Percentiles rank a stretch among this genome's conserved stretches.
Evolutionary conservation across 768 basidiomycete species (phyloP).

Genomic region (Tylopilus sp.): DNA sequence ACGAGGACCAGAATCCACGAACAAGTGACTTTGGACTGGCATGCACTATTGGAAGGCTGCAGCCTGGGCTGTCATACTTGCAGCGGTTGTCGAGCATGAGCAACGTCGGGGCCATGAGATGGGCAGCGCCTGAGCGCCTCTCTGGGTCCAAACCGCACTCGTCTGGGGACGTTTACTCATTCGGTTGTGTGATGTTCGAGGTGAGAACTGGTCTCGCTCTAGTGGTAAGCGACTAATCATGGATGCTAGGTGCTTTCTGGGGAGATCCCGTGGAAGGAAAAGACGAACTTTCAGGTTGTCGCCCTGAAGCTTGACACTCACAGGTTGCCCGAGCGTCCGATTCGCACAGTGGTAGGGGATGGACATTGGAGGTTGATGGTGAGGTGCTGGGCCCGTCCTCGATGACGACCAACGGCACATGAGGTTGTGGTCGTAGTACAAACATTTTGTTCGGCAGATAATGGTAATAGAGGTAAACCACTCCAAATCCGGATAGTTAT

Average conservation of each 20-base stretch:
- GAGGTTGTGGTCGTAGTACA: background rate
- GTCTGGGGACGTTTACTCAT: background rate
- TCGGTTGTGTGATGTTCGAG: slow-evolving; percentile 1
- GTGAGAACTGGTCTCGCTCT: background rate
- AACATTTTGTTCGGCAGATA: background rate
- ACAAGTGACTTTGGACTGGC: background rate
- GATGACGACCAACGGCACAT: background rate
- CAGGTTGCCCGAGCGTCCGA: background rate
- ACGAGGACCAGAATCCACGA: background rate
- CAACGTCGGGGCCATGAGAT: background rate
- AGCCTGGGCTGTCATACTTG: background rate
- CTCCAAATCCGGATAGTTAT: too few species aligned
- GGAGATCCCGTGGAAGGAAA: slow-evolving; percentile 6
- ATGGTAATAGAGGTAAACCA: too few species aligned
- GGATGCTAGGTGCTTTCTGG: background rate
- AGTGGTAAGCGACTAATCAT: background rate
- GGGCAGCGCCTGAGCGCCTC: slow-evolving; percentile 3
- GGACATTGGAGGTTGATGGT: slow-evolving; percentile 2
- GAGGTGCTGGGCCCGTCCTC: background rate
- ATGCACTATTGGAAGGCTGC: background rate
- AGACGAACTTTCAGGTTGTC: background rate
- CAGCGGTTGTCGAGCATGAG: background rate
- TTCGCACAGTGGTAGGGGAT: background rate
- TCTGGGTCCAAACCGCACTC: background rate
- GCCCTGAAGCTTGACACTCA: background rate